These are phyloP conservation scores for Tausonia pullulans DNA, from an alignment of 1,284 basidiomycete species.

Conservation along the genomic window DNA sequence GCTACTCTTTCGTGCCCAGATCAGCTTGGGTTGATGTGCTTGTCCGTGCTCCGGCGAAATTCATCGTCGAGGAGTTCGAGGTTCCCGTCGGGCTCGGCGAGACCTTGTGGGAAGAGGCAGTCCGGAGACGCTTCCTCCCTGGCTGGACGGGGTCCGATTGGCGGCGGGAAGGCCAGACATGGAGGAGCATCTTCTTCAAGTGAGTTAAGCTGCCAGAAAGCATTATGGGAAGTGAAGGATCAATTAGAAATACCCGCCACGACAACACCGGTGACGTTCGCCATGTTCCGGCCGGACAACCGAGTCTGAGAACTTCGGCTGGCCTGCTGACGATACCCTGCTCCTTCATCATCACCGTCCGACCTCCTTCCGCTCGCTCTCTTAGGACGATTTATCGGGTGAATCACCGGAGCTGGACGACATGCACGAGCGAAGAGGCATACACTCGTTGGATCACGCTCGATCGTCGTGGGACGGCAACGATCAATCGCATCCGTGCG, in stretches of 20 bases:
- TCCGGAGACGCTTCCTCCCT: slow-evolving; percentile 4
- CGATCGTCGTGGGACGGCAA: slow-evolving; percentile 7
- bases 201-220: not conserved
- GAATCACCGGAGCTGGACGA: not conserved
- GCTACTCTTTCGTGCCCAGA: no score
- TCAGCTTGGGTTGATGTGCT: no score
- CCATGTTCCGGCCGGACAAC: no score
- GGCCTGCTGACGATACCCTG: not conserved
- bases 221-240: not conserved
- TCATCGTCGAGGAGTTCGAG: not conserved
- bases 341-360: not conserved
- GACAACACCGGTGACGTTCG: no score
- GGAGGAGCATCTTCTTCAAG: slow-evolving; percentile 3
- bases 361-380: not conserved
- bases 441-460: slow-evolving; percentile 10
- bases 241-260: no score
- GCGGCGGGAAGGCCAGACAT: not conserved
- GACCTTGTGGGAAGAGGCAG: slow-evolving; percentile 1
- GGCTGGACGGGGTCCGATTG: not conserved
- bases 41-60: no score
- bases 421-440: slow-evolving; percentile 10
- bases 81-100: slow-evolving; percentile 1
- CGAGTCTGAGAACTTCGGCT: not conserved
- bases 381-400: slow-evolving; percentile 7
- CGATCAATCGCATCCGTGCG: slow-evolving; percentile 4